Base-by-base conservation (phyloP, 768 basidiomycete genomes). In the Leucocoprinus sp. region DNA sequence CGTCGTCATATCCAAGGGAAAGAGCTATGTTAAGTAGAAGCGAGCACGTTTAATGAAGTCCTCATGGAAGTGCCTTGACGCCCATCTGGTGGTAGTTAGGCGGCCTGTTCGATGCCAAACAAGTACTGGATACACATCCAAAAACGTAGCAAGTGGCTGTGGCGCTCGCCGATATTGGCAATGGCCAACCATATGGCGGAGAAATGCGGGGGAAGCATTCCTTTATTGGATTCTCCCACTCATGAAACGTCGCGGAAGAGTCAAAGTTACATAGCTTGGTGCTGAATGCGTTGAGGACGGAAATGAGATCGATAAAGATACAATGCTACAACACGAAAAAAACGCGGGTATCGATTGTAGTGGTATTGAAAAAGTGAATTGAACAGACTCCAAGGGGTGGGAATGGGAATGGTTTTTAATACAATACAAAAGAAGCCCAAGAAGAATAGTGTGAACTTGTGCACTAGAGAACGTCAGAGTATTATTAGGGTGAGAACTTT, bases 61-160 rank as follows among this genome's bases (percentile, higher is more conserved):
- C n/a, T n/a, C n/a, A n/a, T n/a, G n/a, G n/a, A n/a, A n/a, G n/a
- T 39, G 12, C n/a, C 26, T 41, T 40, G 22, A 15, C 45, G 37
- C 37, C 45, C 39, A 48, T 42, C 38, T 41, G 4, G 26, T 31
- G 39, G 39, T 17, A 36, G 28, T 45, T 29, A 17, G 19, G 35
- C 12, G 43, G 6, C 18, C 6, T 17, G 24, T 4, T 4, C 14
- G 18, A 19, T n/a, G 14, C 41, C 41, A 29, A 31, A 19, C 37
- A 45, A 18, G 43, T 34, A 31, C 2, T 11, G 33, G 28, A 9
- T 4, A 5, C 31, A 8, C 8, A 23, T 18, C 19, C 22, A 12
- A 37, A 14, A 26, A 15, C 12, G 26, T 31, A 28, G n/a, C n/a
- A n/a, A n/a, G 11, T 23, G 29, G 14, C 15, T 28, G 35, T 37